Conservation (phyloP, 202 grass and related monocot genomes). For the Brachypodium distachyon region DNA sequence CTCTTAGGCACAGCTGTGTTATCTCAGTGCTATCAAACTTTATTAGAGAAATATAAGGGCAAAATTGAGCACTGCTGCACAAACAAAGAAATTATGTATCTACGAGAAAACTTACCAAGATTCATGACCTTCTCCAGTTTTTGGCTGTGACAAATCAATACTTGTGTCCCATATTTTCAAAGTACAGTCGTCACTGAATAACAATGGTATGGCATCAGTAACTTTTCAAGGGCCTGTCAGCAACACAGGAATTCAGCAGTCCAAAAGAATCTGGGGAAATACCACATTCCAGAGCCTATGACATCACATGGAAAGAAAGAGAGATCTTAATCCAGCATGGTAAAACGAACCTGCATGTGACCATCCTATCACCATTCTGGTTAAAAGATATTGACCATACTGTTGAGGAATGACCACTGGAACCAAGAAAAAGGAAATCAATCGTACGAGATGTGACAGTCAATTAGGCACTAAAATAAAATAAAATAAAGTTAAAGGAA, state of each 20-base stretch:
- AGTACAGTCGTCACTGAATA: slow-evolving; percentile 74
- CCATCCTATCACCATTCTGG: slow-evolving; percentile 71
- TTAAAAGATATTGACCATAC: slow-evolving; percentile 91
- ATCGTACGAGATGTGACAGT: background rate
- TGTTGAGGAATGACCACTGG: slow-evolving; percentile 87
- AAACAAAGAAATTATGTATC: background rate
- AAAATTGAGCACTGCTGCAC: background rate
- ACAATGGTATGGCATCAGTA: slow-evolving; percentile 20
- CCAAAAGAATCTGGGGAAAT: background rate
- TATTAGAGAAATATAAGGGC: background rate
- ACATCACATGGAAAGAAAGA: background rate
- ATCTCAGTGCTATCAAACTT: background rate
- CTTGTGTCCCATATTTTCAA: slow-evolving; percentile 87
- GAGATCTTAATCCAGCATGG: background rate
- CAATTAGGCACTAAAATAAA: background rate
- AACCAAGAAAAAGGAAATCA: slow-evolving; percentile 17
- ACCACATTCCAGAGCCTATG: background rate
- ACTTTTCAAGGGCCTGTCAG: background rate
- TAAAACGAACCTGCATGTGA: slow-evolving; percentile 72
- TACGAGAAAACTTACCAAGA: slow-evolving; percentile 54
- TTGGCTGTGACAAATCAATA: slow-evolving; percentile 47
- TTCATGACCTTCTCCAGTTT: slow-evolving; percentile 32
- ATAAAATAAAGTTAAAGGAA: too few species aligned
- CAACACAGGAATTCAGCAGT: background rate
- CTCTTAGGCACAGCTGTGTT: background rate